phyloP scores from a whole-genome alignment of 345 rosid genomes.

The Microthlaspi erraticum region DNA sequence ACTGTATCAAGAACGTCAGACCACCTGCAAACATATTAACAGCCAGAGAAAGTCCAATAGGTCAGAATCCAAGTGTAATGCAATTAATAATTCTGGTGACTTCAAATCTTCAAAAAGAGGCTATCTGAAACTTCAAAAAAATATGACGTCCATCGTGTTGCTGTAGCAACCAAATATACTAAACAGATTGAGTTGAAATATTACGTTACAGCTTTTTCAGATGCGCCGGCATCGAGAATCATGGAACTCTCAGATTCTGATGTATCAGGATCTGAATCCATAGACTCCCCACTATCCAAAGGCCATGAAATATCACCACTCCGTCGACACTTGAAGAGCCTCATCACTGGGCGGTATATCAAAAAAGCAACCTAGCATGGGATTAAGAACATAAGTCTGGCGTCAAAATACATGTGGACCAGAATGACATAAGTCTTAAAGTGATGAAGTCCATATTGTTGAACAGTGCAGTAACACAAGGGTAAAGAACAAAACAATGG shows the following conservation, averaged over 20 bases:
- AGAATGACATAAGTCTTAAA: conserved; percentile 24
- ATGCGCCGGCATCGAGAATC: conserved; percentile 69
- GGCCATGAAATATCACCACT: conserved; percentile 88
- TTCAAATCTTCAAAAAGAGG: conserved; percentile 26
- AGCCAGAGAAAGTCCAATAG: conserved; percentile 8
- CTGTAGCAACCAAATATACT: conserved; percentile 25
- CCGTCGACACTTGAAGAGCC: conserved; percentile 82
- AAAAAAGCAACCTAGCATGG: conserved; percentile 84
- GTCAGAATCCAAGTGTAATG: conserved; percentile 17
- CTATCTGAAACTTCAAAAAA: conserved; percentile 20
- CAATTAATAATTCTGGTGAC: conserved; percentile 16
- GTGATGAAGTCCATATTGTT: conserved; percentile 18
- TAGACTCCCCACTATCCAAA: conserved; percentile 60
- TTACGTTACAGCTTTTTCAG: conserved; percentile 68
- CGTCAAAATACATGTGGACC: conserved; percentile 28
- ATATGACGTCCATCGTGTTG: conserved; percentile 21
- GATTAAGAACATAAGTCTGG: conserved; percentile 33
- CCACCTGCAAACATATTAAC: conserved; percentile 72
- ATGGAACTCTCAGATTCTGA: conserved; percentile 55
- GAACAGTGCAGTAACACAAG: conserved; percentile 20
- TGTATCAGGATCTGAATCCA: conserved; percentile 42
- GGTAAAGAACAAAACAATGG: conserved; percentile 26
- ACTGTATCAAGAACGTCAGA: conserved; percentile 87
- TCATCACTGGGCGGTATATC: conserved; percentile 96
- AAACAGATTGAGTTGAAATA: conserved; percentile 24